These are phyloP conservation scores for Borovskyia barvae DNA, from an alignment of 208 protist genomes.

Conservation along the genomic window DNA sequence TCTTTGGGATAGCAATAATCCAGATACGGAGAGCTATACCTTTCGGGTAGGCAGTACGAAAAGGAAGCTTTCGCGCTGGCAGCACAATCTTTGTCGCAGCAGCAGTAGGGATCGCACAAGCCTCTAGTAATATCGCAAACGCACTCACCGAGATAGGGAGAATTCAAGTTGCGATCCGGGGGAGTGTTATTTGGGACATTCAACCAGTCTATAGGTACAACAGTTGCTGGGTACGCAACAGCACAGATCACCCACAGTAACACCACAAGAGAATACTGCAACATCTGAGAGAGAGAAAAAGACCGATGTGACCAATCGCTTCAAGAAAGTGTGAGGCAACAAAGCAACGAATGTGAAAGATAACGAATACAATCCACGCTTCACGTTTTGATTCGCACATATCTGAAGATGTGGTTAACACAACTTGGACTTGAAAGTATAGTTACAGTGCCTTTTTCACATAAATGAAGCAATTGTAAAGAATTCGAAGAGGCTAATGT, in stretches of 20 bases:
- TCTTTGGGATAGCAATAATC: conserved; percentile 54
- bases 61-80: conserved; percentile 31
- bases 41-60: conserved; percentile 54
- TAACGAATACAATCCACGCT: neutral
- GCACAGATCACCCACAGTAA: neutral
- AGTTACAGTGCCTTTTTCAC: neutral
- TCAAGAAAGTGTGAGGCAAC: too few relatives aligned
- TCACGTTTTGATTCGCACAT: too few relatives aligned
- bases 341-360: too few relatives aligned
- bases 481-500: neutral
- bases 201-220: conserved; percentile 40
- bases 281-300: conserved; percentile 1
- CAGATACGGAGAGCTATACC: conserved; percentile 40
- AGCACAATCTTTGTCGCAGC: conserved; percentile 71
- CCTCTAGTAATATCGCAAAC: conserved; percentile 70
- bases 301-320: conserved; percentile 2
- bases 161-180: conserved; percentile 52
- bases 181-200: conserved; percentile 28
- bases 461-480: conserved; percentile 2
- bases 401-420: too few relatives aligned
- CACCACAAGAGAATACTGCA: neutral
- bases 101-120: conserved; percentile 75
- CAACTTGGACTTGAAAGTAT: neutral
- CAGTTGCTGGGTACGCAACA: conserved; percentile 28
- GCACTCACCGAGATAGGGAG: conserved; percentile 72